phyloP scores from a whole-genome alignment of 352 stramenopile genomes.

The Blastocystis hominis region DNA sequence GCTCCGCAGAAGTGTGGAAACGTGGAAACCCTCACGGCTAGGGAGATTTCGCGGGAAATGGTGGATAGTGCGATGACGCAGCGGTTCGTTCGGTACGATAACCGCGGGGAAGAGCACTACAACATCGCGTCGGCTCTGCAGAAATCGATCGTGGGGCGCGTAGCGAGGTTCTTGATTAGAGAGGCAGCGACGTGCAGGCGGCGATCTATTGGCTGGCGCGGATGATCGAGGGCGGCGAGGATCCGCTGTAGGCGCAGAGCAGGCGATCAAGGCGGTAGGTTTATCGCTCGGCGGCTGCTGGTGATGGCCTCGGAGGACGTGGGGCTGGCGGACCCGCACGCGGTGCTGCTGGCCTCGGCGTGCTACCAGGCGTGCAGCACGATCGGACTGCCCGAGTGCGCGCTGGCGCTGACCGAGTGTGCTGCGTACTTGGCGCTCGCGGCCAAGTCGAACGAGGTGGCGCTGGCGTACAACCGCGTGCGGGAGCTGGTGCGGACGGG shows the following conservation, averaged over 20 bases:
- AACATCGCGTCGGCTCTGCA: conserved; percentile 74
- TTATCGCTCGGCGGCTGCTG: conserved; percentile 71
- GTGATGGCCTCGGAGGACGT: conserved; percentile 75
- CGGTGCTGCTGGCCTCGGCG: conserved; percentile 66
- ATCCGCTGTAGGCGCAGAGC: conserved; percentile 65
- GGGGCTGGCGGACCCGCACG: conserved; percentile 68
- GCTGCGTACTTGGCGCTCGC: conserved; percentile 71
- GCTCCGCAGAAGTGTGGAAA: conserved; percentile 64
- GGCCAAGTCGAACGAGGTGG: conserved; percentile 73
- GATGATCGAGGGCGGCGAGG: conserved; percentile 76
- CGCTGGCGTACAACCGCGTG: conserved; percentile 72
- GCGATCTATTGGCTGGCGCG: conserved; percentile 73
- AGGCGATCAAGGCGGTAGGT: background rate
- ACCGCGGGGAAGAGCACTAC: conserved; percentile 75
- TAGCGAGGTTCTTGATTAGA: background rate
- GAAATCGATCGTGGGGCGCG: conserved; percentile 66
- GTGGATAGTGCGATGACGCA: conserved; percentile 71
- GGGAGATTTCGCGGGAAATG: conserved; percentile 65
- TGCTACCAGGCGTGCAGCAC: conserved; percentile 61
- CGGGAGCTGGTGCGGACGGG: conserved; percentile 69
- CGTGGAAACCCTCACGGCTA: conserved; percentile 60
- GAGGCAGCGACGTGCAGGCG: conserved; percentile 71
- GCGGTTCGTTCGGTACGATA: conserved; percentile 71
- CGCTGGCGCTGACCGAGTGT: conserved; percentile 72
- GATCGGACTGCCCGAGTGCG: conserved; percentile 74